Conservation (phyloP, 352 stramenopile genomes). For the Phytophthora fragariae region DNA sequence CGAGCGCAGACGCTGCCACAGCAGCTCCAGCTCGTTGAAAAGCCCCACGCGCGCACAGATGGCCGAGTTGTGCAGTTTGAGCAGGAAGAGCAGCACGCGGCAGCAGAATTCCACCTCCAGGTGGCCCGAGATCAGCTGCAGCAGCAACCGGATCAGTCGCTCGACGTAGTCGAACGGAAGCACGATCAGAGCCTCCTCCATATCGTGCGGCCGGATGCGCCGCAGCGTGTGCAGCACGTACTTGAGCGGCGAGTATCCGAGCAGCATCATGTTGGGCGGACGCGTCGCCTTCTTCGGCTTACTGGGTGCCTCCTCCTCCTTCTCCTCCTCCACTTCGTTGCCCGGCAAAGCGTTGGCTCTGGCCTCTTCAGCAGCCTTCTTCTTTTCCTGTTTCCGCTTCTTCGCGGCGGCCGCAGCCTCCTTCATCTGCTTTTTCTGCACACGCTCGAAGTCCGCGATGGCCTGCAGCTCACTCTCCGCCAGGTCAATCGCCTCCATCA, state of each 20-base stretch:
- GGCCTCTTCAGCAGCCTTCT: constrained; percentile 43
- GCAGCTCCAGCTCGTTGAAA: constrained; percentile 81
- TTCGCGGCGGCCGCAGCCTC: constrained; percentile 74
- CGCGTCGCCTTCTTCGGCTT: constrained; percentile 53
- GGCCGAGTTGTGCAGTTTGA: constrained; percentile 82
- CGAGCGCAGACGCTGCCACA: constrained; percentile 77
- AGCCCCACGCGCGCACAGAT: constrained; percentile 73
- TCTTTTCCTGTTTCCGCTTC: constrained; percentile 47
- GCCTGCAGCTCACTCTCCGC: constrained; percentile 92
- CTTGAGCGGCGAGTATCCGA: constrained; percentile 94
- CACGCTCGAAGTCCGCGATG: constrained; percentile 72
- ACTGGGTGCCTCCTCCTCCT: constrained; percentile 44
- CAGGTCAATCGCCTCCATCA: constrained; percentile 96
- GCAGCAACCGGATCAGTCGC: constrained; percentile 93
- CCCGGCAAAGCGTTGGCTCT: constrained; percentile 51
- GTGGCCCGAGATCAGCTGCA: constrained; percentile 88
- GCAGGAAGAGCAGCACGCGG: constrained; percentile 75
- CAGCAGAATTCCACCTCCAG: constrained; percentile 95
- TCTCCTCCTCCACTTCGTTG: constrained; percentile 26
- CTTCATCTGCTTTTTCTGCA: constrained; percentile 70
- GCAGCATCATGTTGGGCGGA: constrained; percentile 93
- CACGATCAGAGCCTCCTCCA: constrained; percentile 98
- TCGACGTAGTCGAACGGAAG: constrained; percentile 97
- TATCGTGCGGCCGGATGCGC: constrained; percentile 93
- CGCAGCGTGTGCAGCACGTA: constrained; percentile 96